Base-by-base conservation (phyloP, 2,329 filamentous ascomycete species). In the Thyridium curvatum region DNA sequence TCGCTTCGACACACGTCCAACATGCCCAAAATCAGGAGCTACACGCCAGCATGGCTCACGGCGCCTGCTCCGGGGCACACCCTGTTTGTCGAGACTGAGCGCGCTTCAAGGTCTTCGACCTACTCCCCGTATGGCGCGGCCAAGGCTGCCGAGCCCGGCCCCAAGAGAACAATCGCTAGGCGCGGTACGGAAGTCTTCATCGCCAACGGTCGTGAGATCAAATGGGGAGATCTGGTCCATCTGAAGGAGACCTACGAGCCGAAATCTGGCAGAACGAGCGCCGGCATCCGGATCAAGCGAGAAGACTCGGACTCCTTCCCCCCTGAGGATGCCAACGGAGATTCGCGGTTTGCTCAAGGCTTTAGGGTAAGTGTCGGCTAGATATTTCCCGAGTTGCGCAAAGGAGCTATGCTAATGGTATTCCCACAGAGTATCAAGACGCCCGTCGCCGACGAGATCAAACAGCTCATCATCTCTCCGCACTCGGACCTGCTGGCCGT, bases 171-270 rank as follows among this genome's bases (percentile, higher is more conserved):
- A 1, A 82, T 97, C 52, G 90, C 89, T 9, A 79, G 77, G 36
- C 74, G 91, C 42, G 89, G 86, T 13, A 88, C 86, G 1, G 90
- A 98, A 54, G 69, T 97, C 9, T 97, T 97, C 56, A 81, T 88
- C 12, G 90, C 89, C 15, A 82, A 85, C 31, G 90, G 90, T 35
- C 90, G 84, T 51, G 87, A 97, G 61, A 84, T 98, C 44, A 77
- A 90, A 59, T 98, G 93, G 89, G 83, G 86, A 9, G 87, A 95
- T 61, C 65, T 98, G 40, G 78, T 80, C 37, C 78, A 82, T 42
- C 61, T 97, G 53, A 94, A 94, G 66, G 85, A 81, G 44, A 55
- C 58, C 38, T 73, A 65, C 62, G 64, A 69, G 39, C 55, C 68
- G 18, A 64, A 63, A 39, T 49, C 54, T 14, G 48, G 43, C 28